Evolutionary conservation across 768 basidiomycete genomes (phyloP).

Genomic region (Mrakia gelida): DNA sequence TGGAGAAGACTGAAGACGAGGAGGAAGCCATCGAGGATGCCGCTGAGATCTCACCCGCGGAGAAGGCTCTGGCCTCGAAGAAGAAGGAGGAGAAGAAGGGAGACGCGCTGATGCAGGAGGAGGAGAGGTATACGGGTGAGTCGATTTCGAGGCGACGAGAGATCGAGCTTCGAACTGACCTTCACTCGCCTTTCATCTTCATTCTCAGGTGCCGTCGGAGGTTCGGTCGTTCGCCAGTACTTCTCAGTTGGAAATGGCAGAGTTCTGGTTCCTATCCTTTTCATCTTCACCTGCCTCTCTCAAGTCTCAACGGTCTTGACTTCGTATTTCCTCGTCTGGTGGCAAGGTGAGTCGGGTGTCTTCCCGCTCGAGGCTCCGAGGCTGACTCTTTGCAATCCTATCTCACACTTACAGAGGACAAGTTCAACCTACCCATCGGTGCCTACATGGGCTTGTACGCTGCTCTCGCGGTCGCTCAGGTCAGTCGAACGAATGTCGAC

Average conservation of each 20-base stretch:
- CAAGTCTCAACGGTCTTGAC: conserved; percentile 26
- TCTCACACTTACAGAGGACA: conserved; percentile 51
- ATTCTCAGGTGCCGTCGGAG: conserved; percentile 44
- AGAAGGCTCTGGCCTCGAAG: conserved; percentile 45
- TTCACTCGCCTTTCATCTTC: too few species aligned
- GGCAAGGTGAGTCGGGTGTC: conserved; percentile 41
- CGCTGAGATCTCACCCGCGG: conserved; percentile 35
- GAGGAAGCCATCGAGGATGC: conserved; percentile 12
- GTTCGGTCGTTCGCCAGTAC: conserved; percentile 63
- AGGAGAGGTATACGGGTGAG: conserved; percentile 17
- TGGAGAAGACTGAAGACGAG: conserved; percentile 44
- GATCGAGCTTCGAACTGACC: too few species aligned
- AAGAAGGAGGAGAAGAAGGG: conserved; percentile 48
- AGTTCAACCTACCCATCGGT: conserved; percentile 51
- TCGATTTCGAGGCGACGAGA: not conserved
- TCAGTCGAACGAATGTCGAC: conserved; percentile 42
- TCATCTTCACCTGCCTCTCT: conserved; percentile 16
- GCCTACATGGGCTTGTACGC: conserved; percentile 68
- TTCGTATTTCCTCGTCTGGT: conserved; percentile 20
- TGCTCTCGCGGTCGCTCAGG: conserved; percentile 61
- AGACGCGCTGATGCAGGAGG: conserved; percentile 34
- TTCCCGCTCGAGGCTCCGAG: conserved; percentile 49
- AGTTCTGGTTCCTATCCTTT: conserved; percentile 61
- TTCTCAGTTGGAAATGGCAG: conserved; percentile 63
- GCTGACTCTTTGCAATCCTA: conserved; percentile 45